Evolutionary conservation across 441 rosid species (phyloP), one percentile per base, ranked within the genome.

Genomic region (Syzygium malaccense): DNA sequence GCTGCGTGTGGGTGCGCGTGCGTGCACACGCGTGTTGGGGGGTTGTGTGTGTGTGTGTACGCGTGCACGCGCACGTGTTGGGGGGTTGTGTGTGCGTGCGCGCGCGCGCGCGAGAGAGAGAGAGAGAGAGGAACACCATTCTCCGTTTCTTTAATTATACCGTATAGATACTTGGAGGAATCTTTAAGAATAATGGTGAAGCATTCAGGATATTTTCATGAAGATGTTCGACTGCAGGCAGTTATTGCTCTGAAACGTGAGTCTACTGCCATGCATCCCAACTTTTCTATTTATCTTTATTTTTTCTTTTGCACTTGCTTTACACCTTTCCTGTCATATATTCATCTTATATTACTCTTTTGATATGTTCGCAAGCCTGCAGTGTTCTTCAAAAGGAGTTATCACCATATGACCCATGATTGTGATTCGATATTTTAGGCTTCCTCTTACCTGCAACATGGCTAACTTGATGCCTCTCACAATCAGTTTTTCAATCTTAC

Each of bases 171-270:
- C 92, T 94, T 97, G 91, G 99, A 98, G 94, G 99, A 97, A 91
- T 90, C 99, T 62, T 87, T 96, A 80, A 95, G 93, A 93, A 96
- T 97, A 92, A 93, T 98, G 96, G 94, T 93, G 32, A 95, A 94
- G 91, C 98, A 97, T 92, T 95, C 99, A 15, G 94, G 87, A 55
- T 98, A 98, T 93, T 98, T 98, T 93, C 99, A 98, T 90, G 99
- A 98, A 94, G 99, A 98, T 95, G 99, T 97, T 87, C 96, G 99
- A 88, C 96, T 97, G 90, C 99, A 98, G 91, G 99, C 99, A 86
- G 88, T 98, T 86, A 95, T 95, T 90, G 91, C 96, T 89, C 93
- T 97, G 92, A 96, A 97, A 92, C 89, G 99, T 98, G 88, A 95
- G 99, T 88, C 48, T 19, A 66, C 26, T 88, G 86, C 32, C 55